phyloP scores from a whole-genome alignment of 1,284 basidiomycete species.

The Marasmius sp. region DNA sequence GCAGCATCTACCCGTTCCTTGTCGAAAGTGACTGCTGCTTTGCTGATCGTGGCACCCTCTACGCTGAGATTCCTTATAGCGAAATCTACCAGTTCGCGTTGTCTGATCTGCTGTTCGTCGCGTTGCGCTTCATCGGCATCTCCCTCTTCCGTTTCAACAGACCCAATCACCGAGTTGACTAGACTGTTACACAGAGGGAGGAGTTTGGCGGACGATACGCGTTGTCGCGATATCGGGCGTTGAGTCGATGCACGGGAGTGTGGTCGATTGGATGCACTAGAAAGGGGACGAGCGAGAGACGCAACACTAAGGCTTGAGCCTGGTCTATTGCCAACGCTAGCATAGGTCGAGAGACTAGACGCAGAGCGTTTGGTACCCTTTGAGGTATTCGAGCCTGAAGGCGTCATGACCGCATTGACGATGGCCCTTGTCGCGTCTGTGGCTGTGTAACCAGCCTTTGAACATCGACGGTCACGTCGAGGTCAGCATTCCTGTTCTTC shows the following conservation, averaged over 20 bases:
- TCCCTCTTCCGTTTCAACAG: conserved; percentile 27
- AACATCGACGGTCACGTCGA: not conserved
- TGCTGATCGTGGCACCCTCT: conserved; percentile 44
- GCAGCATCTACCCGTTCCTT: conserved; percentile 53
- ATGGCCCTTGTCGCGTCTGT: not conserved
- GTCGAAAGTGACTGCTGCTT: conserved; percentile 55
- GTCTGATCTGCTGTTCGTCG: conserved; percentile 38
- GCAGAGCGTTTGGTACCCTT: conserved; percentile 36
- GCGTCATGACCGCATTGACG: conserved; percentile 9
- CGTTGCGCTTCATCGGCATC: conserved; percentile 41
- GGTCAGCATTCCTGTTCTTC: not conserved
- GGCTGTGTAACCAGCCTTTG: not conserved
- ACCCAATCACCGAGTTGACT: conserved; percentile 50
- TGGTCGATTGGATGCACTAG: conserved; percentile 32
- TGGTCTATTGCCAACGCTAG: conserved; percentile 6
- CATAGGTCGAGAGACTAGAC: conserved; percentile 34
- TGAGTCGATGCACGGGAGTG: conserved; percentile 42
- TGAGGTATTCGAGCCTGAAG: conserved; percentile 31
- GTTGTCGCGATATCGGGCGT: conserved; percentile 52
- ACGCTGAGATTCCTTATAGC: conserved; percentile 40
- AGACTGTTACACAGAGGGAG: conserved; percentile 54
- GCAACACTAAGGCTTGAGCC: conserved; percentile 12
- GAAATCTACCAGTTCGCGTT: conserved; percentile 52
- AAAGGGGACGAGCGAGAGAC: conserved; percentile 25
- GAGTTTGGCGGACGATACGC: conserved; percentile 47